Base-by-base conservation (phyloP, 192 early-diverging fungal genomes). In the Piromyces finnis region DNA sequence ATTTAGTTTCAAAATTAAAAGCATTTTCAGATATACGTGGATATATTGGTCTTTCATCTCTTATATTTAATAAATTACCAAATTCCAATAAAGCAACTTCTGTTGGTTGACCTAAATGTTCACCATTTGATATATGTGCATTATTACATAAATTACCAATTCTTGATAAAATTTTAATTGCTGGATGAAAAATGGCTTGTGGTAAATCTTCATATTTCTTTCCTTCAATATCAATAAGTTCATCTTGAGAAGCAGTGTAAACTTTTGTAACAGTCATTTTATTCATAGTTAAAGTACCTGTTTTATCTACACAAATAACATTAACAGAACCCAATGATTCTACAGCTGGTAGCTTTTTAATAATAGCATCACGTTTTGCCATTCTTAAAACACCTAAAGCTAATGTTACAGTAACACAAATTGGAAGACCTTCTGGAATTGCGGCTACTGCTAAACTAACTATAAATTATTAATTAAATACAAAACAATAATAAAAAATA, bases 371-470 rank as follows among this genome's bases (percentile, higher is more conserved):
- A 79, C 94, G 89, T 77, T 92, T 92, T 2, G 96, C 95, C 95
- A 99, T 95, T 28, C 94, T 87, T 79, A 98, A 88, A 29, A 97
- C 96, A 30, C 96, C 96, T 17, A 96, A 83, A 15, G 96, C 96
- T 77, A 99, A 87, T 15, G 97, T 99, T 17, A 99, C 96, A 0
- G 95, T 96, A 11, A 99, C 97, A 11, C 97, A 96, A 83, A 99
- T 95, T 2, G 97, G 97, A 29, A 99, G 87, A 30, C 97, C 97
- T 85, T 98, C 96, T 29, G 97, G 97, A 81, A 99, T 98, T n/a
- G 96, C 95, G 27, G 97, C 97, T 0, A 99, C 97, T 1, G 96
- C 96, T 79, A 99, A 88, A 89, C 90, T 92, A 28, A 95, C 93
- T 90, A 80, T 59, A 29, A 16, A 51, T 78, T 59, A 15, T 41